Evolutionary conservation across 169 alveolate species (phyloP).

Genomic region (Plasmodium relictum): DNA sequence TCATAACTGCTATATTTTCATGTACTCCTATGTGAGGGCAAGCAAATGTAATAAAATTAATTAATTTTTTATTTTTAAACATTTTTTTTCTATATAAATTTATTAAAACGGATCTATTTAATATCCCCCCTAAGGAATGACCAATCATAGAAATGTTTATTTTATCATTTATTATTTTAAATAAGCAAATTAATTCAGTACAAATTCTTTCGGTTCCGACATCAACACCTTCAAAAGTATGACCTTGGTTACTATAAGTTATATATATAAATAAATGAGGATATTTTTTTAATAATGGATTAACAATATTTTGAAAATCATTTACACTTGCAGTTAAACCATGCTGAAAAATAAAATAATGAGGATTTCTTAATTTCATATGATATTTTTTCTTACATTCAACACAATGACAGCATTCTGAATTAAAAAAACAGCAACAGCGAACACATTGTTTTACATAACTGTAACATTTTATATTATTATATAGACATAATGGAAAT

Average conservation of each 20-base stretch:
- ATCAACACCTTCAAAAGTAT: conserved; percentile 83
- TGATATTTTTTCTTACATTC: conserved; percentile 75
- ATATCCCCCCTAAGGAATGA: conserved; percentile 86
- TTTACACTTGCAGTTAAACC: conserved; percentile 84
- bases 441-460: conserved; percentile 77
- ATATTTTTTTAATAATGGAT: conserved; percentile 74
- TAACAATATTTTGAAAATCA: conserved; percentile 77
- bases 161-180: conserved; percentile 73
- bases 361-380: conserved; percentile 76
- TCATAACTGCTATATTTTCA: conserved; percentile 81
- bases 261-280: conserved; percentile 83
- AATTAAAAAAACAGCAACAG: conserved; percentile 83
- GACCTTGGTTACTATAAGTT: conserved; percentile 81
- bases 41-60: conserved; percentile 83
- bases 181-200: conserved; percentile 79
- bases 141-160: conserved; percentile 84
- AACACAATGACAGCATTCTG: conserved; percentile 78
- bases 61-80: conserved; percentile 77
- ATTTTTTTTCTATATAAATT: conserved; percentile 69
- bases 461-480: conserved; percentile 73
- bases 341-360: conserved; percentile 84
- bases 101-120: conserved; percentile 76
- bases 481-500: conserved; percentile 65
- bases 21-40: conserved; percentile 86
- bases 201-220: conserved; percentile 79